A percentile compares a stretch with the other conserved stretches of the same genome.
These are phyloP conservation scores for Phytophthora kernoviae DNA, from an alignment of 352 stramenopile genomes.

Conservation along the genomic window DNA sequence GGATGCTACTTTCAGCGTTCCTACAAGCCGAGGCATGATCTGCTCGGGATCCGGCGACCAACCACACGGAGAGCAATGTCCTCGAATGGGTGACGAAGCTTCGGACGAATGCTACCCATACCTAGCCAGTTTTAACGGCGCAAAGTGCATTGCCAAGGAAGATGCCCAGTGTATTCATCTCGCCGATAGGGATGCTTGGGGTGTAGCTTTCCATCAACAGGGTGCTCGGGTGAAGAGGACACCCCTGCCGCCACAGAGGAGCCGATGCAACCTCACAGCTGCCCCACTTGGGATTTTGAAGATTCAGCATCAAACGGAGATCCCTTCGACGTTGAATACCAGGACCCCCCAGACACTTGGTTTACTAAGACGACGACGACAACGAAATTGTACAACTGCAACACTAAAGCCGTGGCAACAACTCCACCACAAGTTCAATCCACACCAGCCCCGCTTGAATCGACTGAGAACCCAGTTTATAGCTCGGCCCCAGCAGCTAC, in stretches of 20 bases:
- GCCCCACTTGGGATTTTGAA: slow-evolving; percentile 34
- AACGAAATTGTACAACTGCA: slow-evolving; percentile 27
- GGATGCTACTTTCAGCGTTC: slow-evolving; percentile 46
- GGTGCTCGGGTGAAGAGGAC: slow-evolving; percentile 16
- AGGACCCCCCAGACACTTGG: slow-evolving; percentile 29
- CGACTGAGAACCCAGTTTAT: slow-evolving; percentile 9
- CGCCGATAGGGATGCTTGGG: slow-evolving; percentile 32
- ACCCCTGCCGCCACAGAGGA: slow-evolving; percentile 2
- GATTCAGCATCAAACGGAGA: slow-evolving; percentile 10
- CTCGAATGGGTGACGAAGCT: slow-evolving; percentile 31
- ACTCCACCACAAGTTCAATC: slow-evolving; percentile 7
- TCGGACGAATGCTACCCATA: slow-evolving; percentile 38
- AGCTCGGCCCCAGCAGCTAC: slow-evolving; percentile 1
- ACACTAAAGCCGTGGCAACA: background rate
- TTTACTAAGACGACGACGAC: slow-evolving; percentile 34
- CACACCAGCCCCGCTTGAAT: slow-evolving; percentile 6
- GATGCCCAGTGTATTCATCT: slow-evolving; percentile 42
- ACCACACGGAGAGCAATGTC: slow-evolving; percentile 37
- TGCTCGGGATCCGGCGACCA: slow-evolving; percentile 31
- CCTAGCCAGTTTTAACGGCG: slow-evolving; percentile 31
- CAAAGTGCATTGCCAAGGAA: slow-evolving; percentile 38
- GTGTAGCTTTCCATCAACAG: slow-evolving; percentile 44
- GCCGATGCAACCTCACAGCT: slow-evolving; percentile 8
- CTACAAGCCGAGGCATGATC: slow-evolving; percentile 28
- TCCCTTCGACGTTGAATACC: slow-evolving; percentile 14